Base-by-base conservation (phyloP, 2,329 filamentous ascomycete genomes). In the Fusarium neocosmosporiellum region DNA sequence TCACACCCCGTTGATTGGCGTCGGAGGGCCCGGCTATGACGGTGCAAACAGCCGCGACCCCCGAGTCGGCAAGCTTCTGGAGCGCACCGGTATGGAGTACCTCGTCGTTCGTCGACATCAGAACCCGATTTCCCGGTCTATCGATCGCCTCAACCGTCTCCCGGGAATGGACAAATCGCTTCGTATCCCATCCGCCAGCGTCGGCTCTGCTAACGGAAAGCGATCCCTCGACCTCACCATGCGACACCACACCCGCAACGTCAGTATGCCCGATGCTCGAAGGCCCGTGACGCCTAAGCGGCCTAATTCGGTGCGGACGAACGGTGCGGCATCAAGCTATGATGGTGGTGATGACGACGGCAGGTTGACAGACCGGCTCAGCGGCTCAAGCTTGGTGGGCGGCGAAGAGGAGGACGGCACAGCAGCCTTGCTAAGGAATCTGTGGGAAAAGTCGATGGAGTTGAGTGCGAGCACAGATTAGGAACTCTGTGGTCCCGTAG, bases 41-140 rank as follows among this genome's bases (percentile, higher is more conserved):
- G 85, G 83, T 14, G 79, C 78, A 36, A 81, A 75, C 66, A 84
- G 86, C 54, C 83, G 87, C 18, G 91, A 93, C 75, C 91, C 91
- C 2, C 87, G 91, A 6, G 86, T 93, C 31, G 85, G 87, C 75
- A 88, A 89, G 78, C 86, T 92, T 57, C 87, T 94, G 62, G 92
- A 94, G 78, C 87, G 90, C 54, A 92, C 92, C 1, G 90, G 90
- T 18, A 88, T 92, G 81, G 92, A 94, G 78, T 94, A 94, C 79
- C 86, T 91, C n/a, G 92, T 93, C 10, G 91, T 94, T 36, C 88
- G 92, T 62, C 86, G 92, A 50, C 92, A 92, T 78, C 91, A 93
- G 76, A 93, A 93, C 74, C 91, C 92, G 0, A 86, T 94, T 20
- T 89, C 88, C 6, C 87, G 91, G 53, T 91, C 91, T 1, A 82